phyloP scores from a whole-genome alignment of 2,329 filamentous ascomycete species.

The Aspergillus sp. region DNA sequence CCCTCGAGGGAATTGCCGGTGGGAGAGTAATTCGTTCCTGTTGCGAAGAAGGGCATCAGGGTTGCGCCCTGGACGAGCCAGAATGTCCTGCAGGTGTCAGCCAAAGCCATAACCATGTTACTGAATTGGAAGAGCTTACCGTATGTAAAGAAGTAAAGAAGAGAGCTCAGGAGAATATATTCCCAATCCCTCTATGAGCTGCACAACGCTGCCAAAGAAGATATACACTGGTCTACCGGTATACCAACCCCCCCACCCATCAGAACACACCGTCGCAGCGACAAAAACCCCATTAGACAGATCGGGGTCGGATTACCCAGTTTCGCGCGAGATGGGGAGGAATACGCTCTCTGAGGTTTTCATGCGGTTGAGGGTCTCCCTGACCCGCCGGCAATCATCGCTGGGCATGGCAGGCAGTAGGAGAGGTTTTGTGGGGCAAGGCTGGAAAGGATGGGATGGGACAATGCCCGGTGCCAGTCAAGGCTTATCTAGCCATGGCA shows the following conservation, averaged over 20 bases:
- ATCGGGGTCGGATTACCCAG: constrained; percentile 64
- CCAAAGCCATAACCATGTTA: no score
- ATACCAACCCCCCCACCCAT: constrained; percentile 58
- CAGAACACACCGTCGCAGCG: constrained; percentile 51
- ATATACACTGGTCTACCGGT: constrained; percentile 30
- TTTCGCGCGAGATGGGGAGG: constrained; percentile 54
- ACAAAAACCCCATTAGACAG: constrained; percentile 59
- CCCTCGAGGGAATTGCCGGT: constrained; percentile 31
- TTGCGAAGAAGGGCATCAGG: constrained; percentile 49
- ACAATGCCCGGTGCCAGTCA: no score
- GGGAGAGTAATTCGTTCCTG: constrained; percentile 46
- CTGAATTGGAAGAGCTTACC: constrained; percentile 6
- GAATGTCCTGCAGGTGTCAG: constrained; percentile 40
- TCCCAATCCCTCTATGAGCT: constrained; percentile 44
- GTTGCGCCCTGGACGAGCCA: constrained; percentile 53
- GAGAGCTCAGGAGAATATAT: constrained; percentile 57
- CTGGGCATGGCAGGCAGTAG: no score
- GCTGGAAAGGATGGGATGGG: no score
- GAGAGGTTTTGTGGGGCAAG: no score
- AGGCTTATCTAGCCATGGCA: no score
- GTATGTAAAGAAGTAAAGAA: constrained; percentile 56
- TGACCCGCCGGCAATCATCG: constrained; percentile 21
- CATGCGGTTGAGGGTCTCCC: constrained; percentile 29
- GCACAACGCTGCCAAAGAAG: constrained; percentile 53
- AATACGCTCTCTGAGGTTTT: constrained; percentile 44